Evolutionary conservation across 805 yeast genomes (phyloP).

Genomic region (Candida ipomoeae): DNA sequence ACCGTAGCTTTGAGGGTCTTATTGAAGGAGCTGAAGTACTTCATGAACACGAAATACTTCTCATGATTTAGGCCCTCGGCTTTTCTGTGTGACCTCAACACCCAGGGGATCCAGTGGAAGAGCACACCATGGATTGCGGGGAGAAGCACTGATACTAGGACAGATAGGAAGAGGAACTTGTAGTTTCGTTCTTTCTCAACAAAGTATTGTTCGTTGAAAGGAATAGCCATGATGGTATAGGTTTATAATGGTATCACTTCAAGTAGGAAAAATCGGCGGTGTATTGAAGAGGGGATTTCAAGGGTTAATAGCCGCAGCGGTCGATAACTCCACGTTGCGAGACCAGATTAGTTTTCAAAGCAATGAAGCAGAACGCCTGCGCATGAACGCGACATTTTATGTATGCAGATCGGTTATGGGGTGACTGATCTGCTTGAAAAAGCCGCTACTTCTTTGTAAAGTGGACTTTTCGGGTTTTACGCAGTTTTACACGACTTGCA

Average conservation of each 20-base stretch:
- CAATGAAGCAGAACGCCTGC: neutral
- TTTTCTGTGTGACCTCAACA: constrained; percentile 23
- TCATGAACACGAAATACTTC: constrained; percentile 25
- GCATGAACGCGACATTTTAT: neutral
- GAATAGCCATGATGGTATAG: constrained; percentile 21
- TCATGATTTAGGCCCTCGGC: constrained; percentile 12
- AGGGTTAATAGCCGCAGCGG: neutral
- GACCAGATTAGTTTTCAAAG: neutral
- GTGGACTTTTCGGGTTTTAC: constrained; percentile 1
- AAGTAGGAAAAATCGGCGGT: neutral
- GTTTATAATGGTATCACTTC: neutral
- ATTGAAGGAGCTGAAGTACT: constrained; percentile 27
- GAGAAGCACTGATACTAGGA: constrained; percentile 22
- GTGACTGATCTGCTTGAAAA: neutral
- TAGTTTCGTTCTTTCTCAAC: constrained; percentile 36
- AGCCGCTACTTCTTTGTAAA: neutral
- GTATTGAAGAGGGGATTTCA: neutral
- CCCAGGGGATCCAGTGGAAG: constrained; percentile 40
- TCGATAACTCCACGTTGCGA: constrained; percentile 1
- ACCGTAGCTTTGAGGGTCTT: constrained; percentile 22
- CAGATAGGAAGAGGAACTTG: constrained; percentile 34
- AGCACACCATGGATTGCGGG: constrained; percentile 38
- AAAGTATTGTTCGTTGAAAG: constrained; percentile 34
- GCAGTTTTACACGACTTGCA: neutral
- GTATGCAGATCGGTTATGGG: neutral